Conservation (phyloP, 768 basidiomycete species). For the Xerocomus spinulosus region DNA sequence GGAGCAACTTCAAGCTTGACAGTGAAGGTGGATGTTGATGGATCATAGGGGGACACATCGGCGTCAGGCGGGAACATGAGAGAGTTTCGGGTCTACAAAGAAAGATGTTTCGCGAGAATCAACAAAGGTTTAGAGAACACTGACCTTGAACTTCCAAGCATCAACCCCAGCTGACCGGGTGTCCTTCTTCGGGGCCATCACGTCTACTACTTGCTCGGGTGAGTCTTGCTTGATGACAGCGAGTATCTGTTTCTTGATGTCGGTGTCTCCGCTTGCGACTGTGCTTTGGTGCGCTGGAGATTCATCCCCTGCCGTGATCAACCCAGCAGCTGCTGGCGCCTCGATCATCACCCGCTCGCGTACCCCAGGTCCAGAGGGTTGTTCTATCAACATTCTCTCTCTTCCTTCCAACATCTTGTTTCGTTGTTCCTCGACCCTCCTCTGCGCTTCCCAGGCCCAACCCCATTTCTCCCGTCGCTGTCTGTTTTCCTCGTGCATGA, state of each 20-base stretch:
- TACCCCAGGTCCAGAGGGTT: constrained; percentile 57
- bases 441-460: constrained; percentile 96
- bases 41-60: constrained; percentile 74
- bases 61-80: constrained; percentile 96
- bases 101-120: background rate
- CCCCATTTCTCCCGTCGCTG: constrained; percentile 72
- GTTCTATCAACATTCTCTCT: constrained; percentile 70
- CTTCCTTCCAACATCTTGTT: constrained; percentile 62
- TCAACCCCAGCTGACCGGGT: constrained; percentile 68
- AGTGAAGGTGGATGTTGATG: constrained; percentile 29
- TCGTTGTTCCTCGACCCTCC: constrained; percentile 64
- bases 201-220: constrained; percentile 45
- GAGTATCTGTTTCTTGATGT: constrained; percentile 23
- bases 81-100: constrained; percentile 76
- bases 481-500: constrained; percentile 85
- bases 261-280: constrained; percentile 24
- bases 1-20: constrained; percentile 38
- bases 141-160: constrained; percentile 78
- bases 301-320: constrained; percentile 41
- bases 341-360: constrained; percentile 65
- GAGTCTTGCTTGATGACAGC: constrained; percentile 19
- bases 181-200: constrained; percentile 79
- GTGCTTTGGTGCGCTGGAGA: background rate
- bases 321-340: constrained; percentile 48
- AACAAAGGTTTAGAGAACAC: constrained; percentile 8